A percentile compares a stretch with the other conserved stretches of the same genome.
These are phyloP conservation scores for Eucalyptus victrix DNA, from an alignment of 345 rosid species.

Conservation along the genomic window DNA sequence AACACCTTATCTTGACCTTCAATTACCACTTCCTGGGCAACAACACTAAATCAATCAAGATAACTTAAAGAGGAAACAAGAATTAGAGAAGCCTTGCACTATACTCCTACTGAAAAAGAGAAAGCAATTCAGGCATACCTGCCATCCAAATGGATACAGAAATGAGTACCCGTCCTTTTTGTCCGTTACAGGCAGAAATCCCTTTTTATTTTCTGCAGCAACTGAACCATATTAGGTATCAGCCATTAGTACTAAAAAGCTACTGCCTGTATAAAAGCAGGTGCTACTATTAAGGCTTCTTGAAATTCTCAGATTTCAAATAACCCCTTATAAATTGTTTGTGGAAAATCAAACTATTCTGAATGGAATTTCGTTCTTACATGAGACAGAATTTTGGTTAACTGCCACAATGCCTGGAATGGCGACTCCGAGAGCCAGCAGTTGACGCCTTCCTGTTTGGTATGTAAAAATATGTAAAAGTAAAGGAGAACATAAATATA, in stretches of 20 bases:
- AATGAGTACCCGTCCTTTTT: conserved; percentile 79
- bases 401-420: conserved; percentile 53
- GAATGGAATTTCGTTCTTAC: conserved; percentile 20
- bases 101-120: neutral
- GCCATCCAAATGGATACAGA: conserved; percentile 89
- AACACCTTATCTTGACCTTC: conserved; percentile 89
- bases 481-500: neutral
- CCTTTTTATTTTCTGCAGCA: conserved; percentile 93
- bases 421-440: conserved; percentile 42
- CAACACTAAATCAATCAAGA: neutral
- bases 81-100: neutral
- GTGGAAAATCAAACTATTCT: neutral
- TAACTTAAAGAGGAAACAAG: neutral
- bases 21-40: conserved; percentile 61
- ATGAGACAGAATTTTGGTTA: conserved; percentile 39
- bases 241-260: neutral
- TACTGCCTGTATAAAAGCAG: neutral
- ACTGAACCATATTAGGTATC: conserved; percentile 90
- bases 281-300: neutral
- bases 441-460: conserved; percentile 48
- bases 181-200: conserved; percentile 57
- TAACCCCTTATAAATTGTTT: neutral
- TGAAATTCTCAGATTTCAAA: neutral
- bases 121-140: conserved; percentile 24
- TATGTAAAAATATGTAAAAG: conserved; percentile 37